Percentiles rank a stretch among this genome's conserved stretches.
Evolutionary conservation across 352 stramenopile genomes (phyloP).

Genomic region (Globisporangium apiculatum): DNA sequence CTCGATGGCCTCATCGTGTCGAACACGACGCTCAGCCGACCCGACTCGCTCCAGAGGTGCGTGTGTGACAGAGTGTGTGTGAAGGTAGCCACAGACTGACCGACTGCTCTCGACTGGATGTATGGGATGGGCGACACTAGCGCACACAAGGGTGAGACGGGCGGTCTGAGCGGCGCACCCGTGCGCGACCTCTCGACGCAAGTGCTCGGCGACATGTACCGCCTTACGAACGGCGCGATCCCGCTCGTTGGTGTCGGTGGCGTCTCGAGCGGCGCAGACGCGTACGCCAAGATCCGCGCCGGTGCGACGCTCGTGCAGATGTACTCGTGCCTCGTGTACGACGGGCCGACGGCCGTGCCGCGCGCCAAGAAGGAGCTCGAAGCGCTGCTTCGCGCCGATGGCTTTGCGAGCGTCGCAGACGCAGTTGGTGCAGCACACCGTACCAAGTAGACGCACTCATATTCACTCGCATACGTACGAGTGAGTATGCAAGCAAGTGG

Average conservation of each 20-base stretch:
- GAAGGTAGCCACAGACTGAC: no score
- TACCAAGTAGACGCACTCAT: conserved; percentile 23
- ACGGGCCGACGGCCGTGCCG: conserved; percentile 81
- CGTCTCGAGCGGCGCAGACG: conserved; percentile 89
- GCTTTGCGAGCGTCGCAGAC: conserved; percentile 73
- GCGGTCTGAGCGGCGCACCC: conserved; percentile 94
- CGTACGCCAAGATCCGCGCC: conserved; percentile 97
- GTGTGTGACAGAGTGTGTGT: neutral
- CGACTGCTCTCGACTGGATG: no score
- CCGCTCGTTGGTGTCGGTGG: conserved; percentile 96
- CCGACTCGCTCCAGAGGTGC: conserved; percentile 68
- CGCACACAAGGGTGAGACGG: conserved; percentile 72
- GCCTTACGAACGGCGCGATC: conserved; percentile 89
- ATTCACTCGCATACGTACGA: neutral
- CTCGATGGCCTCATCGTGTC: conserved; percentile 96
- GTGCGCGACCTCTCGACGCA: conserved; percentile 92
- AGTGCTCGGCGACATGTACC: conserved; percentile 94
- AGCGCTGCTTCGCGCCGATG: conserved; percentile 73
- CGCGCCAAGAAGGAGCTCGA: conserved; percentile 88
- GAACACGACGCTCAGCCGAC: conserved; percentile 95
- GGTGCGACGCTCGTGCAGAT: conserved; percentile 94
- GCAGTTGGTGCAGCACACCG: conserved; percentile 78
- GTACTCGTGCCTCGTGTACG: conserved; percentile 92
- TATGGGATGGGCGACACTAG: conserved; percentile 10
- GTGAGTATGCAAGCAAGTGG: no score